Evolutionary conservation across 345 rosid genomes (phyloP).

Genomic region (Raphanus raphanistrum): DNA sequence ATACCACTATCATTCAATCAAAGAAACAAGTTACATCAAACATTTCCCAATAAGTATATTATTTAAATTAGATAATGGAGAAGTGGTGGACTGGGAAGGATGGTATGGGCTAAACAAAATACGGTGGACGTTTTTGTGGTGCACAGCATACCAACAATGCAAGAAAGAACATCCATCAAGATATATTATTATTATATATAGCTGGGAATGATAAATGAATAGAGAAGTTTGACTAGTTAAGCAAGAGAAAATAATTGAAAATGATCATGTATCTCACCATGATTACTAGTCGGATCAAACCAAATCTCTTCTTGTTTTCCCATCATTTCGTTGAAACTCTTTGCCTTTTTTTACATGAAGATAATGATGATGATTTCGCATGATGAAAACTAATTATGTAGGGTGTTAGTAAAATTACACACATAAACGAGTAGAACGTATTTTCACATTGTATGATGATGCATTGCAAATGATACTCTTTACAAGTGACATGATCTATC

Average conservation of each 20-base stretch:
- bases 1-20: no score
- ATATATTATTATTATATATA: slow-evolving; percentile 9
- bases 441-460: no score
- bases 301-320: background rate
- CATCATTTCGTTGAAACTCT: background rate
- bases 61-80: background rate
- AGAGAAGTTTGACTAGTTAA: slow-evolving; percentile 19
- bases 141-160: slow-evolving; percentile 9
- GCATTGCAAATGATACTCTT: no score
- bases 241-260: slow-evolving; percentile 5
- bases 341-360: background rate
- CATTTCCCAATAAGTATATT: background rate
- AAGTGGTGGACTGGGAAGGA: background rate
- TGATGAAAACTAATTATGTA: background rate
- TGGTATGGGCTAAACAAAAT: background rate
- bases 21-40: background rate
- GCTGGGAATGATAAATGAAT: slow-evolving; percentile 1
- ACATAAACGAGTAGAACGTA: background rate
- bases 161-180: slow-evolving; percentile 5
- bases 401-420: background rate
- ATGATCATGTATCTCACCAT: slow-evolving; percentile 13
- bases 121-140: background rate
- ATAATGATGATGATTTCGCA: background rate
- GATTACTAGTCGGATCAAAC: slow-evolving; percentile 8
- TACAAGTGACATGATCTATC: slow-evolving; percentile 10